phyloP scores from a whole-genome alignment of 2,329 filamentous ascomycete species.

The Epichloe gansuensis region DNA sequence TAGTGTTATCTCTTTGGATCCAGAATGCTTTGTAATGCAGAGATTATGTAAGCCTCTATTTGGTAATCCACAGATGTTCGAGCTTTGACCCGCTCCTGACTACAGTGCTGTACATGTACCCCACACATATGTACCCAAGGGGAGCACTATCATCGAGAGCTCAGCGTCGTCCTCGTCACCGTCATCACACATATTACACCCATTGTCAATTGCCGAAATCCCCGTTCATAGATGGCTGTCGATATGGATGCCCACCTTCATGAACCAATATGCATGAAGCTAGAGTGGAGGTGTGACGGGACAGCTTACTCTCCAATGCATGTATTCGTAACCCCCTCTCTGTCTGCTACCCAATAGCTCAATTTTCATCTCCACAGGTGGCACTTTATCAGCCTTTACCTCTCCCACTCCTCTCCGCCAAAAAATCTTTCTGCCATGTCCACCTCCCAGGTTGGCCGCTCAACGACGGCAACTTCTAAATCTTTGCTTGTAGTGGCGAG shows the following conservation, averaged over 20 bases:
- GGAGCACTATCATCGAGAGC: no score
- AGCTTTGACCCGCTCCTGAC: no score
- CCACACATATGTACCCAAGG: no score
- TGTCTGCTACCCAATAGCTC: background rate
- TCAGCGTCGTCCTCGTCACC: background rate
- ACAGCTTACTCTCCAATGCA: background rate
- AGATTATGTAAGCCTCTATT: no score
- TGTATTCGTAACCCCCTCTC: background rate
- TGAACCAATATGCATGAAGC: background rate
- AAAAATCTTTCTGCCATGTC: constrained; percentile 62
- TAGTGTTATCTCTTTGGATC: no score
- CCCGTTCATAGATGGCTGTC: background rate
- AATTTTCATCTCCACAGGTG: background rate
- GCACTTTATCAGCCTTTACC: constrained; percentile 10
- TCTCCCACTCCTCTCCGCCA: constrained; percentile 41
- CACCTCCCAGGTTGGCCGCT: constrained; percentile 74
- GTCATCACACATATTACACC: background rate
- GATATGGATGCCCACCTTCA: background rate
- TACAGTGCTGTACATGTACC: no score
- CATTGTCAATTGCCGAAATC: background rate
- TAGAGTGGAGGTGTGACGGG: background rate
- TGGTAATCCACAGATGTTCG: no score
- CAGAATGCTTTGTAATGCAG: no score
- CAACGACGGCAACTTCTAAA: constrained; percentile 75
- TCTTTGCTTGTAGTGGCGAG: constrained; percentile 26